Conservation (phyloP, 768 basidiomycete species). For the Gloeostereum incarnatum region DNA sequence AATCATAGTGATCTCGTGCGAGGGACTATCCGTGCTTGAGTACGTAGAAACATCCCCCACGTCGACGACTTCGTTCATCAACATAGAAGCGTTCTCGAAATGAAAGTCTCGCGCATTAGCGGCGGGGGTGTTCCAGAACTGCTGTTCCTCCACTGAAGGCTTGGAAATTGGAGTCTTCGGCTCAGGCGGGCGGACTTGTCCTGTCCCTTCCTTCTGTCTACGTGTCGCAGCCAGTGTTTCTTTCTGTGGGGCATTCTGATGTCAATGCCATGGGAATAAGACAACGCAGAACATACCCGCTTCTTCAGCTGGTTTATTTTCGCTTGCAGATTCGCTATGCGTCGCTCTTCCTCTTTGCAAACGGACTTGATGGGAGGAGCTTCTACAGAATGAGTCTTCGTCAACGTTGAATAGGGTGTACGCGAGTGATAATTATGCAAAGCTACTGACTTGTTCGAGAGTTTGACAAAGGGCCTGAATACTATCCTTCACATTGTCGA, state of each 20-base stretch:
- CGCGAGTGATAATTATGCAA: background rate
- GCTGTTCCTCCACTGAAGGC: slow-evolving; percentile 35
- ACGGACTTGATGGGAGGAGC: slow-evolving; percentile 22
- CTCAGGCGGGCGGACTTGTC: slow-evolving; percentile 13
- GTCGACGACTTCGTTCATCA: slow-evolving; percentile 56
- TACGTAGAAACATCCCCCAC: slow-evolving; percentile 40
- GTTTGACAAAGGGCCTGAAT: slow-evolving; percentile 23
- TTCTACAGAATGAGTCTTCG: slow-evolving; percentile 16
- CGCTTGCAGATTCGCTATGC: slow-evolving; percentile 26
- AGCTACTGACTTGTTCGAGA: slow-evolving; percentile 21
- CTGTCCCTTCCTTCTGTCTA: slow-evolving; percentile 3
- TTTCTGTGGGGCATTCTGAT: slow-evolving; percentile 7
- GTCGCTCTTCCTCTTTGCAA: slow-evolving; percentile 31
- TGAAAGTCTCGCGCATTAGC: slow-evolving; percentile 45
- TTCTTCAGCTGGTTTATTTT: slow-evolving; percentile 28
- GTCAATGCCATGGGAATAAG: background rate
- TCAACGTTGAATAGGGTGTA: slow-evolving; percentile 9
- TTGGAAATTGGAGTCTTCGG: slow-evolving; percentile 4
- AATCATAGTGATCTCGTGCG: background rate
- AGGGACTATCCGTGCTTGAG: slow-evolving; percentile 29
- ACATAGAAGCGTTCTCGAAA: slow-evolving; percentile 53
- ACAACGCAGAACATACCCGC: slow-evolving; percentile 18
- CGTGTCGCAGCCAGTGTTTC: slow-evolving; percentile 4
- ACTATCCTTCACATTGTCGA: slow-evolving; percentile 26
- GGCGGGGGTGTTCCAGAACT: slow-evolving; percentile 57